Conservation (phyloP, 169 alveolate species). For the Plasmodium vivax region DNA sequence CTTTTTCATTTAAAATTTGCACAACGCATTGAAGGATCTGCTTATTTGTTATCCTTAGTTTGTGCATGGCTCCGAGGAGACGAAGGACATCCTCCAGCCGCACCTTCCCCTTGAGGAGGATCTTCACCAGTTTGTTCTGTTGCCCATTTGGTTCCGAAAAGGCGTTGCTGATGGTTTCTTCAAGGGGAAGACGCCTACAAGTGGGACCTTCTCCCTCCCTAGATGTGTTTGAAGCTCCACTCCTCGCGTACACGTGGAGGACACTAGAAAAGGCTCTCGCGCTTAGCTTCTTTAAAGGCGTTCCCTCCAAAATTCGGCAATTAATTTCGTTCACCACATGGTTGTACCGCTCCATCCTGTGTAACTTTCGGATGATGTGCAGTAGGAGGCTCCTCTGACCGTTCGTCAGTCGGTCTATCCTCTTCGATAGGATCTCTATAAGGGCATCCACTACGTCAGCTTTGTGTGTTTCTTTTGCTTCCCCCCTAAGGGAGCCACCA, state of each 20-base stretch:
- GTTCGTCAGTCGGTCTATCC: constrained; percentile 29
- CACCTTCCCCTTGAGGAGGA: background rate
- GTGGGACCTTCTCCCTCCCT: background rate
- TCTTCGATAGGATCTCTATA: constrained; percentile 22
- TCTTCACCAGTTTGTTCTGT: constrained; percentile 3
- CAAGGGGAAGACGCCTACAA: background rate
- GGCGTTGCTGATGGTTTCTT: background rate
- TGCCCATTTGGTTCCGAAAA: background rate
- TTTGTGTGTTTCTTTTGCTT: background rate
- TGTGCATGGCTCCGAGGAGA: constrained; percentile 28
- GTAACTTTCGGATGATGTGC: constrained; percentile 30
- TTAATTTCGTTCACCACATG: constrained; percentile 21
- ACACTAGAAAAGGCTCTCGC: constrained; percentile 12
- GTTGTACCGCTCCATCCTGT: constrained; percentile 4
- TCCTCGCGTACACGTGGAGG: constrained; percentile 16
- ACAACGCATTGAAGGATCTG: background rate
- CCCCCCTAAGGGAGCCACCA: background rate
- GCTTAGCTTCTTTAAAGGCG: constrained; percentile 17
- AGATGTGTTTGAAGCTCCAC: background rate
- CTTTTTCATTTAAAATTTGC: constrained; percentile 20
- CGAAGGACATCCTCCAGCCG: constrained; percentile 28
- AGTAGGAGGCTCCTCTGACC: constrained; percentile 40
- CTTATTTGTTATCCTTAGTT: constrained; percentile 23
- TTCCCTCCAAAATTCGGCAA: constrained; percentile 9
- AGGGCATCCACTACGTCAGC: constrained; percentile 2